Conservation (phyloP, 345 rosid species). For the Kandelia obovata region DNA sequence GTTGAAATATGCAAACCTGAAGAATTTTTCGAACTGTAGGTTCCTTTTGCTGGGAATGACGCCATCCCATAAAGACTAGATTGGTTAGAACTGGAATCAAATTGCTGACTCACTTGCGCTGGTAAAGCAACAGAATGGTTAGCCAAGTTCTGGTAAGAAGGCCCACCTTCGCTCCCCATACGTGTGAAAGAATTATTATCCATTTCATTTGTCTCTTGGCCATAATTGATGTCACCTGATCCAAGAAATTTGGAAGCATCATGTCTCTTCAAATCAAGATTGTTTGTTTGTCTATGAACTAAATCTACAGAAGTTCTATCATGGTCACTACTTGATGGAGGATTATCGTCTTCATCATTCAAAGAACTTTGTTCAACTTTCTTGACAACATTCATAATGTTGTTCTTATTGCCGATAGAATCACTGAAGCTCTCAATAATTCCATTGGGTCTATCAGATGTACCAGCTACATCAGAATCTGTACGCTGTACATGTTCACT, state of each 20-base stretch:
- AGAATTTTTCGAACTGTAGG: conserved; percentile 29
- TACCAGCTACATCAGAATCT: conserved; percentile 52
- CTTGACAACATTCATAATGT: conserved; percentile 14
- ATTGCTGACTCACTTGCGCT: conserved; percentile 33
- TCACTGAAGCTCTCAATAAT: conserved; percentile 18
- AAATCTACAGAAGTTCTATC: conserved; percentile 29
- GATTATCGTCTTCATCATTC: conserved; percentile 19
- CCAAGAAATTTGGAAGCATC: conserved; percentile 33
- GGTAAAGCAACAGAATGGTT: conserved; percentile 22
- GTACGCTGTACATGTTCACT: conserved; percentile 28
- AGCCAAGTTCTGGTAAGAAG: conserved; percentile 22
- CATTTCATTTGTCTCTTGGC: conserved; percentile 31
- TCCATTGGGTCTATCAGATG: conserved; percentile 37
- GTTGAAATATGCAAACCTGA: conserved; percentile 15
- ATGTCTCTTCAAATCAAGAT: conserved; percentile 28
- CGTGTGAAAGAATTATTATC: conserved; percentile 28
- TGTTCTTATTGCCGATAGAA: conserved; percentile 16
- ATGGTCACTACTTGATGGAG: conserved; percentile 32
- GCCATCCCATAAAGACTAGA: conserved; percentile 28
- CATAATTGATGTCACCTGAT: conserved; percentile 25
- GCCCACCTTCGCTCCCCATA: conserved; percentile 25
- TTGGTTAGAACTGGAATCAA: conserved; percentile 21
- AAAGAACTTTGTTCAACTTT: conserved; percentile 32
- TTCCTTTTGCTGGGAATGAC: conserved; percentile 33
- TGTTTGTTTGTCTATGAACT: conserved; percentile 24